phyloP scores from a whole-genome alignment of 108 stramenopile genomes.

The Skeletonema marinoi region DNA sequence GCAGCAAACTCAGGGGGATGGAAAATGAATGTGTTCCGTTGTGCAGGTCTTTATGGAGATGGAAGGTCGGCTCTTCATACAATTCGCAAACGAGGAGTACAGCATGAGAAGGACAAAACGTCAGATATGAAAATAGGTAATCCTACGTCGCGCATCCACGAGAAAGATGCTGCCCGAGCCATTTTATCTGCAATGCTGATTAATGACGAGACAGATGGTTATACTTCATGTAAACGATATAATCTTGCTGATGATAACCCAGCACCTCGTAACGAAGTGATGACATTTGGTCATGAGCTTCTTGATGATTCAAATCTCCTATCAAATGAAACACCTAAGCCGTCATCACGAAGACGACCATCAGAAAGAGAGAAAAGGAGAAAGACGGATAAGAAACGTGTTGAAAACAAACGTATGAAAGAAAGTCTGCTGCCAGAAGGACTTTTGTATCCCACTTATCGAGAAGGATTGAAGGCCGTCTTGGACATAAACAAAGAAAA shows the following conservation, averaged over 20 bases:
- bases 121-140: not conserved
- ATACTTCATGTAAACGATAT: conserved; percentile 27
- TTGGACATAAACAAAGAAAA: conserved; percentile 14
- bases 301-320: conserved; percentile 16
- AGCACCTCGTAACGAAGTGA: conserved; percentile 53
- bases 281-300: conserved; percentile 43
- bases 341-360: not conserved
- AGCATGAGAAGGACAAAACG: not conserved
- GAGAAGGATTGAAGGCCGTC: conserved; percentile 52
- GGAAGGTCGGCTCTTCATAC: conserved; percentile 73
- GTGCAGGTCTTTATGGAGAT: conserved; percentile 76
- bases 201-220: not conserved
- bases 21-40: conserved; percentile 63
- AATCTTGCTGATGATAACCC: conserved; percentile 79
- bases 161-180: conserved; percentile 58
- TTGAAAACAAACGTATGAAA: conserved; percentile 57
- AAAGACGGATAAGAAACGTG: conserved; percentile 54
- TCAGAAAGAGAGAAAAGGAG: conserved; percentile 52
- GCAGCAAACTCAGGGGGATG: conserved; percentile 13
- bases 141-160: conserved; percentile 71
- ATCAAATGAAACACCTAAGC: not conserved
- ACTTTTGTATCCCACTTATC: conserved; percentile 66
- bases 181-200: conserved; percentile 50
- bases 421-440: conserved; percentile 28
- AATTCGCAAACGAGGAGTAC: conserved; percentile 29